Evolutionary conservation across 148 eudicot genomes (phyloP).

Genomic region (Persicaria maculosa): DNA sequence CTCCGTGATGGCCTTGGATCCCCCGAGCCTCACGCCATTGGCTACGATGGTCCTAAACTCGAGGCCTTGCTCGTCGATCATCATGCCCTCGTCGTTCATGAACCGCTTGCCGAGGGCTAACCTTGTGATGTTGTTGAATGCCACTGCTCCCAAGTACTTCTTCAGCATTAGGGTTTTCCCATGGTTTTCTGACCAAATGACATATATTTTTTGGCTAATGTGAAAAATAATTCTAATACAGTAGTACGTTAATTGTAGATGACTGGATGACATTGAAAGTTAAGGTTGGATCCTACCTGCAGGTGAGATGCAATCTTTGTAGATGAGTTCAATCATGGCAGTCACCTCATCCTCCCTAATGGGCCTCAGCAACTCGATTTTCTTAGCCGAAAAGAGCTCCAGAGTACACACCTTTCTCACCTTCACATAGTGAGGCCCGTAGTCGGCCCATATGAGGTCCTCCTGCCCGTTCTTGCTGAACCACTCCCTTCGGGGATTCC

Average conservation of each 20-base stretch:
- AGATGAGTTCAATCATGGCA: slow-evolving; percentile 73
- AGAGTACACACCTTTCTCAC: slow-evolving; percentile 69
- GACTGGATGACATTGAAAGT: too few species aligned
- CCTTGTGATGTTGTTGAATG: slow-evolving; percentile 44
- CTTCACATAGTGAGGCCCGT: slow-evolving; percentile 89
- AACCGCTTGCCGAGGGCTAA: slow-evolving; percentile 36
- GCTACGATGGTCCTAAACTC: slow-evolving; percentile 64
- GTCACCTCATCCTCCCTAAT: slow-evolving; percentile 83
- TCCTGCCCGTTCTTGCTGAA: slow-evolving; percentile 63
- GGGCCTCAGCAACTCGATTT: slow-evolving; percentile 63
- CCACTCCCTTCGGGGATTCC: slow-evolving; percentile 39
- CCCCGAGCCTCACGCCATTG: slow-evolving; percentile 40
- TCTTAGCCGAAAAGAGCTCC: slow-evolving; percentile 61
- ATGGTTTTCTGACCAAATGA: slow-evolving; percentile 20
- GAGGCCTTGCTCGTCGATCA: slow-evolving; percentile 55
- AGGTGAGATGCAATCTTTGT: slow-evolving; percentile 31
- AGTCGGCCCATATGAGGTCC: slow-evolving; percentile 85
- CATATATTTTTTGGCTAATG: not conserved
- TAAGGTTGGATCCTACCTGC: too few species aligned
- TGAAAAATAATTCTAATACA: too few species aligned
- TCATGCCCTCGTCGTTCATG: slow-evolving; percentile 45
- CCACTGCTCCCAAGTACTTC: slow-evolving; percentile 26
- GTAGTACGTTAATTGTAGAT: too few species aligned
- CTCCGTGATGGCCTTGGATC: slow-evolving; percentile 47
- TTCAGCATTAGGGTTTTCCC: slow-evolving; percentile 25